Evolutionary conservation across 2,329 filamentous ascomycete species (phyloP).

Genomic region (Aspergillus carbonarius): DNA sequence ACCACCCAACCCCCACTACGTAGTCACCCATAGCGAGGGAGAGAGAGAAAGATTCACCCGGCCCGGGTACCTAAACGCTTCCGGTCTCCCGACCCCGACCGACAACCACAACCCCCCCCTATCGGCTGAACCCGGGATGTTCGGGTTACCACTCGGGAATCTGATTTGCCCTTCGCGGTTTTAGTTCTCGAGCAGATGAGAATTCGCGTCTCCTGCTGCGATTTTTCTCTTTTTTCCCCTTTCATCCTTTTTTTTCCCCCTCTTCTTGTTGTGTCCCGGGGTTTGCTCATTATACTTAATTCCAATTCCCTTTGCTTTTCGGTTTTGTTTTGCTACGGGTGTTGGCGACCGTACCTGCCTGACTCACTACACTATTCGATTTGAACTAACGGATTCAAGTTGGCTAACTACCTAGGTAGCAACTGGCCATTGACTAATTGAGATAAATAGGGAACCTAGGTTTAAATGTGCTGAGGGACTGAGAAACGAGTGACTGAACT

Average conservation of each 20-base stretch:
- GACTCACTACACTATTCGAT: too few relatives aligned
- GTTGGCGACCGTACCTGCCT: too few relatives aligned
- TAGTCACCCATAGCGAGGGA: neutral
- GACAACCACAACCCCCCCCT: too few relatives aligned
- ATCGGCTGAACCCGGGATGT: slow-evolving; percentile 25
- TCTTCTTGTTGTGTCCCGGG: neutral
- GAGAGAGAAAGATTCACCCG: neutral
- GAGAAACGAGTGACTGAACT: neutral
- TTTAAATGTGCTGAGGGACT: too few relatives aligned
- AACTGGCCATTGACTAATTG: neutral
- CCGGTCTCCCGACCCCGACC: too few relatives aligned
- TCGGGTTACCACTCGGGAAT: slow-evolving; percentile 14
- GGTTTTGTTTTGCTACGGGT: too few relatives aligned
- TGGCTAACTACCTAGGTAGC: neutral
- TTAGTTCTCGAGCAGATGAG: slow-evolving; percentile 4
- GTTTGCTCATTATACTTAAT: neutral
- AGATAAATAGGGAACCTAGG: too few relatives aligned
- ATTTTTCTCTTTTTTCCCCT: slow-evolving; percentile 5
- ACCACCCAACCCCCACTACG: neutral
- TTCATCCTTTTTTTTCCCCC: slow-evolving; percentile 1
- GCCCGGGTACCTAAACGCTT: too few relatives aligned
- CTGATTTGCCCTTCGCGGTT: slow-evolving; percentile 16
- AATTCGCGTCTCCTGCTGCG: slow-evolving; percentile 5
- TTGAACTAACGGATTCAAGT: too few relatives aligned
- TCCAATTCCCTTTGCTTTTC: neutral